Evolutionary conservation across 2,329 filamentous ascomycete genomes (phyloP).

Genomic region (Fusarium sp.): DNA sequence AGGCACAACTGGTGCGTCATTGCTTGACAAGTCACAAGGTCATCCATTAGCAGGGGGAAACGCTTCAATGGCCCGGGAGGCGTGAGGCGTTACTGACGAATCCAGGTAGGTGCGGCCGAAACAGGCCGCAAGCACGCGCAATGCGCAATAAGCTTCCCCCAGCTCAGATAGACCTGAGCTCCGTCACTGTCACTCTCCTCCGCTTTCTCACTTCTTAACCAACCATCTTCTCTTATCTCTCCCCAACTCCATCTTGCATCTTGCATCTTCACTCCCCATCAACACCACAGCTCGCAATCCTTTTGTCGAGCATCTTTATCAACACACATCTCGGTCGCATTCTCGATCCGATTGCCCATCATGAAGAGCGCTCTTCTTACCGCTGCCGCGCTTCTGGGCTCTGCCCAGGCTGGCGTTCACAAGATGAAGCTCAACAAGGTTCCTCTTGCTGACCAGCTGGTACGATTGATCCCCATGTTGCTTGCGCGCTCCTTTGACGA

Average conservation of each 20-base stretch:
- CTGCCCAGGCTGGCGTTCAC: slow-evolving; percentile 87
- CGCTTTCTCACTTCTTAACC: slow-evolving; percentile 38
- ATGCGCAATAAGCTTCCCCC: slow-evolving; percentile 43
- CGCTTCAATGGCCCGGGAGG: slow-evolving; percentile 22
- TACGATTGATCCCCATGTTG: slow-evolving; percentile 59
- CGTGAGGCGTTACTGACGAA: slow-evolving; percentile 34
- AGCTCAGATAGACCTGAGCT: slow-evolving; percentile 34
- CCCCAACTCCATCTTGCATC: slow-evolving; percentile 39
- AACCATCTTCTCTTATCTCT: slow-evolving; percentile 42
- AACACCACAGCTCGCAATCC: slow-evolving; percentile 23
- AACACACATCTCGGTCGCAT: slow-evolving; percentile 20
- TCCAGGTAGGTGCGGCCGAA: slow-evolving; percentile 43
- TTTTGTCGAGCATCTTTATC: slow-evolving; percentile 15
- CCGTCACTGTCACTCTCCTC: slow-evolving; percentile 41
- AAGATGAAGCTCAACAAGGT: slow-evolving; percentile 99
- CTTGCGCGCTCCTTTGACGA: neutral
- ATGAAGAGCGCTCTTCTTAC: slow-evolving; percentile 91
- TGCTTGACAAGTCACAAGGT: slow-evolving; percentile 44
- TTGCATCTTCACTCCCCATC: slow-evolving; percentile 34
- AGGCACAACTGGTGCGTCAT: slow-evolving; percentile 46
- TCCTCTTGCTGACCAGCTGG: slow-evolving; percentile 89
- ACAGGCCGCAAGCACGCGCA: slow-evolving; percentile 44
- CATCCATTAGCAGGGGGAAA: slow-evolving; percentile 34
- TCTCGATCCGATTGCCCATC: slow-evolving; percentile 52
- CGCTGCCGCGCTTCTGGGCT: slow-evolving; percentile 83